A percentile compares a stretch with the other conserved stretches of the same genome.
phyloP scores from a whole-genome alignment of 129 eudicot species.

The Deinandra increscens region DNA sequence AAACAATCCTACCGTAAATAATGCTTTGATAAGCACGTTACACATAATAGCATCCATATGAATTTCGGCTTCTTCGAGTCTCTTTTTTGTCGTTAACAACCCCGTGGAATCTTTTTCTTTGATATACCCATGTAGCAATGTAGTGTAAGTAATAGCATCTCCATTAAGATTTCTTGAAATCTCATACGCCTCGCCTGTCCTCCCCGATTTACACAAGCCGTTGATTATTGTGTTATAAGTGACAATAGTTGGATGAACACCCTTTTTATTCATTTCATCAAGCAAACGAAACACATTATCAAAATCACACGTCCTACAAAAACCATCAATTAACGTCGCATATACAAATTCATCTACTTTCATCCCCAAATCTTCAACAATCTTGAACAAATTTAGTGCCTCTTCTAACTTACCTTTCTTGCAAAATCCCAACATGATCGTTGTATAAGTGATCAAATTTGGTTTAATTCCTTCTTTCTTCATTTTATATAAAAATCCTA shows the following conservation, averaged over 20 bases:
- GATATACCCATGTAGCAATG: constrained; percentile 62
- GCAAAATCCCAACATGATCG: constrained; percentile 68
- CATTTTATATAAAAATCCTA: constrained; percentile 57
- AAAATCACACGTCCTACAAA: constrained; percentile 49
- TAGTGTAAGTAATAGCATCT: constrained; percentile 62
- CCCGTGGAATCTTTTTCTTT: constrained; percentile 48
- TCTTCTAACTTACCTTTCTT: constrained; percentile 70
- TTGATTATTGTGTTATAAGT: constrained; percentile 68
- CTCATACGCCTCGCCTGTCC: constrained; percentile 62
- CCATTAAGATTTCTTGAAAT: constrained; percentile 45
- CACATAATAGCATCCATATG: constrained; percentile 59
- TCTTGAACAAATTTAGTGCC: constrained; percentile 48
- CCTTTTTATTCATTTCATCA: constrained; percentile 59
- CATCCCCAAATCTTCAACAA: constrained; percentile 47
- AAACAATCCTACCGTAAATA: constrained; percentile 56
- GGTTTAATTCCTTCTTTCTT: constrained; percentile 49
- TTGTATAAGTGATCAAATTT: constrained; percentile 61
- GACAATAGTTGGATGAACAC: constrained; percentile 51
- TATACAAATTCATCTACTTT: constrained; percentile 57
- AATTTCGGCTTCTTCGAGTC: constrained; percentile 54
- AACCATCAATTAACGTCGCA: constrained; percentile 62
- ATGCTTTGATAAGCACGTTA: constrained; percentile 59
- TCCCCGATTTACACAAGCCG: constrained; percentile 77
- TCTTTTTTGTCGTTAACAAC: constrained; percentile 47
- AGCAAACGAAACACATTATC: constrained; percentile 52